phyloP scores from a whole-genome alignment of 345 rosid genomes.

The Odontarrhena argentea region DNA sequence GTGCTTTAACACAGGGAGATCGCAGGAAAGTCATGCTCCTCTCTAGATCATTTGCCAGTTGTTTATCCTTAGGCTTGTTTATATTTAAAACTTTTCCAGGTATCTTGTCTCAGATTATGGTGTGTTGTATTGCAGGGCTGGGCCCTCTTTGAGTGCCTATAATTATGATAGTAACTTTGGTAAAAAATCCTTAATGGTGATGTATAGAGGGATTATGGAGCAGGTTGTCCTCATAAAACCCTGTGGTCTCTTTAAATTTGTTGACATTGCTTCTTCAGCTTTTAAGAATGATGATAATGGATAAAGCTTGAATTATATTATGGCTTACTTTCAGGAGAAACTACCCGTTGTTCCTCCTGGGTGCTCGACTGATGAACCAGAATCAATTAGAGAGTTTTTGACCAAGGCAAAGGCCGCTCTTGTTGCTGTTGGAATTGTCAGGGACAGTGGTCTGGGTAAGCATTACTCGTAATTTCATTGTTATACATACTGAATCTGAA shows the following conservation, averaged over 20 bases:
- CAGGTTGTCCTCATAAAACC: conserved; percentile 51
- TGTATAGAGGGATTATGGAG: conserved; percentile 98
- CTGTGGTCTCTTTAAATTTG: conserved; percentile 1
- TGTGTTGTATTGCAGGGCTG: conserved; percentile 71
- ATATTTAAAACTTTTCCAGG: conserved; percentile 13
- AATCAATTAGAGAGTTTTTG: conserved; percentile 76
- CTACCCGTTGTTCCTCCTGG: conserved; percentile 97
- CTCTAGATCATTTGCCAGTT: conserved; percentile 19
- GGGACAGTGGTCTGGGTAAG: conserved; percentile 82
- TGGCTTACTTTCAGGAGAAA: conserved; percentile 62
- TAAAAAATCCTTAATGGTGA: conserved; percentile 85
- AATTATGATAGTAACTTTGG: conserved; percentile 94
- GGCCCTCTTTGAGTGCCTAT: conserved; percentile 90
- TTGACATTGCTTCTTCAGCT: conserved; percentile 21
- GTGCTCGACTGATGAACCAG: conserved; percentile 85
- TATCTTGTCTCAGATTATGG: conserved; percentile 33
- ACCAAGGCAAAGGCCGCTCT: conserved; percentile 94
- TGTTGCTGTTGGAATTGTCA: conserved; percentile 95
- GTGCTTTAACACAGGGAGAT: conserved; percentile 98
- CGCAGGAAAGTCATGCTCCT: conserved; percentile 64
- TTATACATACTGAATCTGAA: background rate
- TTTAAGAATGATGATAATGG: conserved; percentile 23
- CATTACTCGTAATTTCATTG: conserved; percentile 23
- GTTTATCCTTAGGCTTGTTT: conserved; percentile 21
- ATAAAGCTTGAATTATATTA: conserved; percentile 20